Evolutionary conservation across 768 basidiomycete genomes (phyloP), one percentile per base, ranked within the genome.

Genomic region (Ephemerocybe angulata): DNA sequence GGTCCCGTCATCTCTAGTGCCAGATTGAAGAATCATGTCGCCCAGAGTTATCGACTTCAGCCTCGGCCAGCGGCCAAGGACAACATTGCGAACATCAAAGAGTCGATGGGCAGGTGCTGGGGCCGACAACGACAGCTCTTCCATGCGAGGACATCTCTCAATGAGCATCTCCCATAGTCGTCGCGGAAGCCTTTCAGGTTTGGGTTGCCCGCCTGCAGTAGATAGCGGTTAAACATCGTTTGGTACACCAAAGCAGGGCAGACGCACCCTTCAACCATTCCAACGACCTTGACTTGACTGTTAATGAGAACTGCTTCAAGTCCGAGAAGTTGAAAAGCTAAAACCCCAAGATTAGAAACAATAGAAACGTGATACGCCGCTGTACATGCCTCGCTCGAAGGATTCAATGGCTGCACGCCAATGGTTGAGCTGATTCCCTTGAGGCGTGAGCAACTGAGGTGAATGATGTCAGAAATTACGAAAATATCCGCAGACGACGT

Each of bases 101-200:
- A 70, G 63, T 42, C 74, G 66, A 2, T 72, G 72, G 37, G 70
- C 70, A n/a, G 74, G 74, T 17, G 70, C 68, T 43, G 64, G 59
- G 44, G 70, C 70, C 5, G 65, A 68, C 27, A 75, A 65, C 3
- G 65, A 63, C n/a, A 75, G 60, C 44, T 71, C 69, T 57, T 72
- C 70, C n/a, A 75, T 67, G 52, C 67, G 63, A 6, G 74, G 72
- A 47, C 67, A 69, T 38, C 69, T 65, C 51, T 75, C 72, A 24
- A 75, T 60, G 28, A 75, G 64, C 74, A 75, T 75, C 44, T 67
- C 69, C 74, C 74, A 75, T 37, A 70, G 65, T 49, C 68, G 60
- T 40, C 67, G 60, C 7, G 74, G 74, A 29, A 75, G 66, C 59
- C 68, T 73, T 62, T 74, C 72, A 25, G 63, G 58, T 38, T 59